phyloP scores from a whole-genome alignment of 257 asterid species.

The Fraxinus cuspidata region DNA sequence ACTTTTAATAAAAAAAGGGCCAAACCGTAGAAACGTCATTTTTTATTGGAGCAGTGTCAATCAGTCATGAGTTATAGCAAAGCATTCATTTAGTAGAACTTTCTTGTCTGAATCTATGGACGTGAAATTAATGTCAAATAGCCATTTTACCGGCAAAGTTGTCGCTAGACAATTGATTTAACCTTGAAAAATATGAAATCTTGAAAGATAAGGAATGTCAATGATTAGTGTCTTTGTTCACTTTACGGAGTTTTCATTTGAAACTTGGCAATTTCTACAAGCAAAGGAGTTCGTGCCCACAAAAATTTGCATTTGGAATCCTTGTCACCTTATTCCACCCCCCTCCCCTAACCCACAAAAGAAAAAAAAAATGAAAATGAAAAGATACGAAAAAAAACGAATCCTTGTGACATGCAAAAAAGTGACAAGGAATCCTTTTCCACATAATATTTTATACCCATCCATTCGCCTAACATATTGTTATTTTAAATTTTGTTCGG shows the following conservation, averaged over 20 bases:
- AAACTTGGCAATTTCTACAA: background rate
- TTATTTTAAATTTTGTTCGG: background rate
- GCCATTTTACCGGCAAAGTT: background rate
- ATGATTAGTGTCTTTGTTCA: background rate
- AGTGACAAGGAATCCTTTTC: background rate
- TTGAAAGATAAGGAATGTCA: background rate
- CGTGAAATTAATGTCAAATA: background rate
- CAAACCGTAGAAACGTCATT: too few relatives aligned
- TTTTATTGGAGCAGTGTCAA: too few relatives aligned
- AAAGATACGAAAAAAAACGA: background rate
- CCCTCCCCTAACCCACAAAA: background rate
- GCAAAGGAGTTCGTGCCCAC: background rate
- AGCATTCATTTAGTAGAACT: background rate
- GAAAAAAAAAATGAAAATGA: background rate
- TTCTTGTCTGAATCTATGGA: background rate
- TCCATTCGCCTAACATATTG: background rate
- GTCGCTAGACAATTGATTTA: background rate
- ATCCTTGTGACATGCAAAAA: background rate
- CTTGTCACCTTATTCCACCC: background rate
- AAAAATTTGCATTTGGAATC: background rate
- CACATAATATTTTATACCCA: background rate
- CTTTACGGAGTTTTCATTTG: background rate
- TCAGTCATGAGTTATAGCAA: too few relatives aligned
- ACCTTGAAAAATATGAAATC: background rate
- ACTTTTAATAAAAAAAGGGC: too few relatives aligned